phyloP scores from a whole-genome alignment of 805 yeast species.

The Candida golubevii region DNA sequence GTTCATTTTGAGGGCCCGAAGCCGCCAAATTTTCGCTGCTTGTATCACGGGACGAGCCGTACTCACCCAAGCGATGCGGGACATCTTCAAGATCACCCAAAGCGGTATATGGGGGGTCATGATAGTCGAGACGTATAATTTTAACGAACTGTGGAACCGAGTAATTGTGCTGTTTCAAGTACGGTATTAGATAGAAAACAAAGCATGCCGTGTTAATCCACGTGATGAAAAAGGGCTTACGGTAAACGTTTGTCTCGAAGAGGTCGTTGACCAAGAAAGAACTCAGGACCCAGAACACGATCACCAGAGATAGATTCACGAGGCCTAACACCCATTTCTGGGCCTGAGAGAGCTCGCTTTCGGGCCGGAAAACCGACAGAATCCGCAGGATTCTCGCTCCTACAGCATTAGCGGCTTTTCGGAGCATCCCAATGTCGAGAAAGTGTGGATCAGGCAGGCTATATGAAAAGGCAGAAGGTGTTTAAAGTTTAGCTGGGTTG shows the following conservation, averaged over 20 bases:
- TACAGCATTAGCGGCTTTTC: too few relatives aligned
- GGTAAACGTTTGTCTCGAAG: constrained; percentile 62
- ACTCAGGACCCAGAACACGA: constrained; percentile 85
- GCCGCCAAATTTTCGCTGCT: constrained; percentile 3
- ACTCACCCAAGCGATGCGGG: constrained; percentile 6
- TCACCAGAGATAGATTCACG: constrained; percentile 66
- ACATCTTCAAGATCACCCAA: constrained; percentile 2
- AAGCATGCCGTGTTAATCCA: constrained; percentile 88
- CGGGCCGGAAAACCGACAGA: constrained; percentile 11
- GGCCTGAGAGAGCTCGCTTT: constrained; percentile 21
- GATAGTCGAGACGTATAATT: constrained; percentile 23
- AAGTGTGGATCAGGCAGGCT: too few relatives aligned
- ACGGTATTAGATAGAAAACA: constrained; percentile 69
- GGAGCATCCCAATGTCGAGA: too few relatives aligned
- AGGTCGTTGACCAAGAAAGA: constrained; percentile 79
- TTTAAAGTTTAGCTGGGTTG: too few relatives aligned
- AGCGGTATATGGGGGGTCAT: constrained; percentile 3
- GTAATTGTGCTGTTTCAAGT: constrained; percentile 30
- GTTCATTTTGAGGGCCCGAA: neutral
- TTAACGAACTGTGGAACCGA: constrained; percentile 21
- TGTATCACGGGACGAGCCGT: constrained; percentile 12
- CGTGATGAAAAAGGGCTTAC: constrained; percentile 91
- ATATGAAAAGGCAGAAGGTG: too few relatives aligned
- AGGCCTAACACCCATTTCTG: constrained; percentile 77
- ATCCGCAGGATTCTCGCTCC: too few relatives aligned